Conservation (phyloP, 139 green algal genomes). For the Closterium sp. region DNA sequence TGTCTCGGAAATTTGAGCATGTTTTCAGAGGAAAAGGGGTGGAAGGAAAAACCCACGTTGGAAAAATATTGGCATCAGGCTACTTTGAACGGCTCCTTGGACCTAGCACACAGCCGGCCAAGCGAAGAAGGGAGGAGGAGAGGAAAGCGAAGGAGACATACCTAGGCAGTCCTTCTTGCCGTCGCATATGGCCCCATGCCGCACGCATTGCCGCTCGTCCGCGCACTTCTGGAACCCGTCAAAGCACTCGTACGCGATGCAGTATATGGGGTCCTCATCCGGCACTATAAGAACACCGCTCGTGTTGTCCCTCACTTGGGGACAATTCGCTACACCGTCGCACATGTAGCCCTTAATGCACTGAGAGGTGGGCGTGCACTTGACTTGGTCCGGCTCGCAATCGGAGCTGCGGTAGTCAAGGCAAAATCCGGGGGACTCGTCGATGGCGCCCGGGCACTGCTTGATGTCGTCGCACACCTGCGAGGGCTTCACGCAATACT, state of each 20-base stretch:
- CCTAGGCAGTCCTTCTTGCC: slow-evolving; percentile 2
- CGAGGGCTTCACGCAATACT: neutral
- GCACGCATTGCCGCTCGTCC: neutral
- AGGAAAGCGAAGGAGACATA: neutral
- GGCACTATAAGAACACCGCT: neutral
- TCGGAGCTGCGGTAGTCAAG: neutral
- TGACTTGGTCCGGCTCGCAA: neutral
- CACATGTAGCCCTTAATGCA: neutral
- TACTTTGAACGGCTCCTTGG: too few relatives aligned
- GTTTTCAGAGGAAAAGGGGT: too few relatives aligned
- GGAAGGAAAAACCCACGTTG: too few relatives aligned
- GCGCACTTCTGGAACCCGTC: neutral
- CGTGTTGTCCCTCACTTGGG: neutral
- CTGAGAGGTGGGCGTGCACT: neutral
- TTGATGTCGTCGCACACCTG: neutral
- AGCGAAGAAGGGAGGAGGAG: too few relatives aligned
- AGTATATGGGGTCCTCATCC: neutral
- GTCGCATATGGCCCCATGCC: neutral
- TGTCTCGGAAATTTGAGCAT: too few relatives aligned
- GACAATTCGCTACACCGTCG: neutral
- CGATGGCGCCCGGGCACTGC: too few relatives aligned
- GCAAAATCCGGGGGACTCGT: neutral
- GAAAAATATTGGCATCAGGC: too few relatives aligned
- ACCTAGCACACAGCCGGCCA: too few relatives aligned
- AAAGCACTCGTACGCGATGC: neutral